Percentiles rank a stretch among this genome's conserved stretches.
phyloP scores from a whole-genome alignment of 2,329 filamentous ascomycete genomes.

The Talaromyces sp. region DNA sequence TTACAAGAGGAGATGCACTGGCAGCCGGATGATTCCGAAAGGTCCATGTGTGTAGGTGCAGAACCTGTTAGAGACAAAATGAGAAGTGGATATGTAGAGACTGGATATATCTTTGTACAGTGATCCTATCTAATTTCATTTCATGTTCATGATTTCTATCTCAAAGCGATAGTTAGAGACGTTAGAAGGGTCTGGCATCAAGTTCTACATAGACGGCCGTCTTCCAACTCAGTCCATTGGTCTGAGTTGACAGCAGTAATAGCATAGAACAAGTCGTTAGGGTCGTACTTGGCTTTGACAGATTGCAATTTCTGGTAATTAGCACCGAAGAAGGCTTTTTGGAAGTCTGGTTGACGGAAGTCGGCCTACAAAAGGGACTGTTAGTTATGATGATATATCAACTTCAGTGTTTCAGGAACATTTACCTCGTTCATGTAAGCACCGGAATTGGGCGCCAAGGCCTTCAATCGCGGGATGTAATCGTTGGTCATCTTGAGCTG shows the following conservation, averaged over 20 bases:
- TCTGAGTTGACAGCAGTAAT: conserved; percentile 41
- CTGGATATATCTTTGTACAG: background rate
- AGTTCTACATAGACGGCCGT: conserved; percentile 14
- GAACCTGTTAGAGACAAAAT: background rate
- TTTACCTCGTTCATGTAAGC: conserved; percentile 41
- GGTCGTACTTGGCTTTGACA: conserved; percentile 19
- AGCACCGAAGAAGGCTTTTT: conserved; percentile 17
- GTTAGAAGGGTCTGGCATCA: background rate
- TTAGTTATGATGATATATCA: background rate
- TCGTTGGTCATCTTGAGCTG: conserved; percentile 41
- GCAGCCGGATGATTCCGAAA: no score
- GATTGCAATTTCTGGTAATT: conserved; percentile 14
- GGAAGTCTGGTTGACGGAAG: conserved; percentile 18
- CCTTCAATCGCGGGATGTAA: conserved; percentile 38
- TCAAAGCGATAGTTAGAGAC: background rate
- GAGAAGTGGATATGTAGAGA: background rate
- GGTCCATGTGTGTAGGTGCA: no score
- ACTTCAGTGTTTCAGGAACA: background rate
- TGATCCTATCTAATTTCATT: background rate
- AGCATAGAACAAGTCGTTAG: conserved; percentile 38
- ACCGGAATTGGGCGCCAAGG: conserved; percentile 38
- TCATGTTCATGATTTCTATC: background rate
- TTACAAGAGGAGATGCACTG: no score
- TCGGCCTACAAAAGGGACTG: conserved; percentile 21
- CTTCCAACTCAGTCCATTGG: conserved; percentile 27